These are phyloP conservation scores for Fraxinus baroniana DNA, from an alignment of 305 asterid genomes.

Conservation along the genomic window DNA sequence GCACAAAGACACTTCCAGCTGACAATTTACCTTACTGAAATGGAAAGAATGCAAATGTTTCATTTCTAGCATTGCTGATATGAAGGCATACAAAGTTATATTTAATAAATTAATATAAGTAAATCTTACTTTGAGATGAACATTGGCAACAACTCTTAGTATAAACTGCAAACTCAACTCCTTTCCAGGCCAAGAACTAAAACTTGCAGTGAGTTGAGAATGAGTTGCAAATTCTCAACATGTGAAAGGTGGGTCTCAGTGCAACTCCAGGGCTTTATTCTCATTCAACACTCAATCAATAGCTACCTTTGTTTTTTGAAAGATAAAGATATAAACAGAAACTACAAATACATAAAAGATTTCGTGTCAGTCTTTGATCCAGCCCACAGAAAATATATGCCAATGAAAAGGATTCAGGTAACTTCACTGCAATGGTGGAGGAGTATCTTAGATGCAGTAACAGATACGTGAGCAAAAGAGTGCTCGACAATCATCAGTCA, in stretches of 20 bases:
- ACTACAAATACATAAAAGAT: background rate
- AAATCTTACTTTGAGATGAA: conserved; percentile 80
- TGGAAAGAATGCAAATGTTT: background rate
- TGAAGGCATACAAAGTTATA: background rate
- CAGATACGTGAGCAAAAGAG: background rate
- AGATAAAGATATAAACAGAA: background rate
- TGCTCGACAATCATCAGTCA: background rate
- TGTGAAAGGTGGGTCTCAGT: background rate
- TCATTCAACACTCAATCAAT: background rate
- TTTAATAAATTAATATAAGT: conserved; percentile 8
- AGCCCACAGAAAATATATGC: background rate
- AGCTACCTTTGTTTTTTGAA: background rate
- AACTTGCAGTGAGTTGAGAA: conserved; percentile 48
- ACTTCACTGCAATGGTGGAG: background rate
- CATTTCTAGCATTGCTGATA: background rate
- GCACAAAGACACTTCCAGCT: background rate
- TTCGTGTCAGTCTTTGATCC: background rate
- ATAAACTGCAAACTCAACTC: conserved; percentile 77
- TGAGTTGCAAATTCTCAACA: conserved; percentile 11
- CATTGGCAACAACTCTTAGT: conserved; percentile 89
- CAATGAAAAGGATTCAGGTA: background rate
- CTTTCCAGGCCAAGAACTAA: conserved; percentile 70
- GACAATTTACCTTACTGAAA: background rate
- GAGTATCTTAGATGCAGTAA: background rate
- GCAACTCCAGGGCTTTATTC: background rate